Percentiles rank a stretch among this genome's conserved stretches.
These are phyloP conservation scores for Beta vulgaris DNA, from an alignment of 148 eudicot genomes.

Conservation along the genomic window DNA sequence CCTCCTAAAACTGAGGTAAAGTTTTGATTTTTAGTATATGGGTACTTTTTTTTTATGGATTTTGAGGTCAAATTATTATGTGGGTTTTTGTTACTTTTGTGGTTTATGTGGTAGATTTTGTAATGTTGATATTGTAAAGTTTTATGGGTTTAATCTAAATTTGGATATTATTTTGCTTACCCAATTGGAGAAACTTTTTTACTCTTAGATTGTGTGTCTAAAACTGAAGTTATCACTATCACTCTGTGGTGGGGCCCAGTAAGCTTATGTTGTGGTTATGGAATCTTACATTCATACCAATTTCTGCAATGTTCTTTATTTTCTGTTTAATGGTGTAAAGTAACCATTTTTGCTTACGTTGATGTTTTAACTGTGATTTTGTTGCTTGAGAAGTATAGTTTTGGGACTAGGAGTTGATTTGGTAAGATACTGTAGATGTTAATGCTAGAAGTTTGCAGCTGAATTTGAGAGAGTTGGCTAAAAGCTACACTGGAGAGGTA, in stretches of 20 bases:
- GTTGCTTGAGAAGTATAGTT: neutral
- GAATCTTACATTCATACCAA: neutral
- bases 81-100: neutral
- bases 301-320: neutral
- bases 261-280: neutral
- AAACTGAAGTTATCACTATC: neutral
- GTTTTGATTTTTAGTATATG: neutral
- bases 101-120: neutral
- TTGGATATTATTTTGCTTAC: neutral
- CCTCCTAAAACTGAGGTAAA: slow-evolving; percentile 49
- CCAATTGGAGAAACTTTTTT: neutral
- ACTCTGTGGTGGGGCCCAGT: slow-evolving; percentile 8
- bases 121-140: neutral
- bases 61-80: neutral
- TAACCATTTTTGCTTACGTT: neutral
- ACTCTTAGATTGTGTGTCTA: neutral
- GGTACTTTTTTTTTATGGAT: neutral
- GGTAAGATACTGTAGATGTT: neutral
- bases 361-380: neutral
- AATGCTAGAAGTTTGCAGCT: neutral
- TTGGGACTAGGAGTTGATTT: neutral
- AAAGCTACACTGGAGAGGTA: neutral
- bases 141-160: slow-evolving; percentile 7
- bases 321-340: neutral
- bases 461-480: neutral